Evolutionary conservation across 257 asterid genomes (phyloP).

Genomic region (Craterostigma plantagineum): DNA sequence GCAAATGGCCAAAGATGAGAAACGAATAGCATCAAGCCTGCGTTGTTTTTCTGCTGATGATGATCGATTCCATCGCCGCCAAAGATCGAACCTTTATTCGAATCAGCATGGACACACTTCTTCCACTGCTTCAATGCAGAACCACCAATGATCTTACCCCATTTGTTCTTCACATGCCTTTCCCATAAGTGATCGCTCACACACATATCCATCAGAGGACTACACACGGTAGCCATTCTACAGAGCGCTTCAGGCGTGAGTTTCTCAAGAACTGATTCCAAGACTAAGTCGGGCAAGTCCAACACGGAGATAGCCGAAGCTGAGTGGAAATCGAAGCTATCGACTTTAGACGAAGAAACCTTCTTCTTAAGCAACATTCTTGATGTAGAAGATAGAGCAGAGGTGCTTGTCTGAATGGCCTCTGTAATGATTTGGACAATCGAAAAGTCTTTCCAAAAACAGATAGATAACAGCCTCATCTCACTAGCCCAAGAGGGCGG

Average conservation of each 20-base stretch:
- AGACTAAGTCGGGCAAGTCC: constrained; percentile 69
- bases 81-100: constrained; percentile 31
- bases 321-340: constrained; percentile 10
- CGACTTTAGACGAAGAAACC: constrained; percentile 11
- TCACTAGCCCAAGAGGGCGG: constrained; percentile 53
- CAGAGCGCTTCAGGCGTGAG: constrained; percentile 63
- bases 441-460: constrained; percentile 34
- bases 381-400: constrained; percentile 8
- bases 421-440: constrained; percentile 13
- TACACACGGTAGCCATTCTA: constrained; percentile 44
- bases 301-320: constrained; percentile 21
- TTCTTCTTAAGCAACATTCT: constrained; percentile 23
- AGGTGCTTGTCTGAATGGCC: constrained; percentile 14
- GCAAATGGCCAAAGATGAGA: constrained; percentile 33
- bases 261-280: constrained; percentile 71
- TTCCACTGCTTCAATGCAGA: constrained; percentile 39
- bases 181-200: constrained; percentile 57
- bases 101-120: constrained; percentile 17
- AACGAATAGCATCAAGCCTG: constrained; percentile 16
- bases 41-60: too few relatives aligned
- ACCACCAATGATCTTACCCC: constrained; percentile 50
- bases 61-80: constrained; percentile 28
- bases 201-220: constrained; percentile 39
- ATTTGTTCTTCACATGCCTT: constrained; percentile 38
- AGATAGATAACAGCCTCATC: constrained; percentile 41